These are phyloP conservation scores for Podaxis mareebaensis DNA, from an alignment of 768 basidiomycete species.

Conservation along the genomic window DNA sequence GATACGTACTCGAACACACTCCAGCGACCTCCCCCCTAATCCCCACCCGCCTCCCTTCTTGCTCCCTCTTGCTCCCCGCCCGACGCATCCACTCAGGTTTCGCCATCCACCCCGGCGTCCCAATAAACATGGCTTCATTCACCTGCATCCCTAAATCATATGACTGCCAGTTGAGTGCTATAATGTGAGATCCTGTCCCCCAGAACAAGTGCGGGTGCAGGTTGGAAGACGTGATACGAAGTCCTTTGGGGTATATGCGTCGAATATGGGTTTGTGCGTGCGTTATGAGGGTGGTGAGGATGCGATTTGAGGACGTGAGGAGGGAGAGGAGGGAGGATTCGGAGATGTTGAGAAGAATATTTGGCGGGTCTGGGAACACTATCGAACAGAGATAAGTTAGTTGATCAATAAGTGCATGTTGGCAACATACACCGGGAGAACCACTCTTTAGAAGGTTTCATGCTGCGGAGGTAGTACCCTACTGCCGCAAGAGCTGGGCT, in stretches of 20 bases:
- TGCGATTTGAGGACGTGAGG: constrained; percentile 9
- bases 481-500: constrained; percentile 42
- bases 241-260: constrained; percentile 59
- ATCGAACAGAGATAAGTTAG: background rate
- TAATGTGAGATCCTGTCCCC: constrained; percentile 58
- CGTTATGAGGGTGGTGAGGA: constrained; percentile 35
- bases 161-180: constrained; percentile 63
- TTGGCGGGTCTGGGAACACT: constrained; percentile 43
- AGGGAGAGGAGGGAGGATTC: constrained; percentile 48
- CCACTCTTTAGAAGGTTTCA: constrained; percentile 61
- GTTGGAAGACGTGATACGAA: constrained; percentile 57
- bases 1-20: constrained; percentile 42
- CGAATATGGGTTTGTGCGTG: constrained; percentile 48
- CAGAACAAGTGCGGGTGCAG: constrained; percentile 53
- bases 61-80: constrained; percentile 4
- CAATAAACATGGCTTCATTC: constrained; percentile 64
- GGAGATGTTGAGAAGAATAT: constrained; percentile 63
- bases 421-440: constrained; percentile 34
- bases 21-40: constrained; percentile 41
- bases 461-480: constrained; percentile 61
- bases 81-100: constrained; percentile 13
- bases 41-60: constrained; percentile 21
- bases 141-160: constrained; percentile 59
- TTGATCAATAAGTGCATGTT: background rate
- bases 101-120: constrained; percentile 53